These are phyloP conservation scores for Cryptosporidium meleagridis DNA, from an alignment of 169 alveolate species.

Conservation along the genomic window DNA sequence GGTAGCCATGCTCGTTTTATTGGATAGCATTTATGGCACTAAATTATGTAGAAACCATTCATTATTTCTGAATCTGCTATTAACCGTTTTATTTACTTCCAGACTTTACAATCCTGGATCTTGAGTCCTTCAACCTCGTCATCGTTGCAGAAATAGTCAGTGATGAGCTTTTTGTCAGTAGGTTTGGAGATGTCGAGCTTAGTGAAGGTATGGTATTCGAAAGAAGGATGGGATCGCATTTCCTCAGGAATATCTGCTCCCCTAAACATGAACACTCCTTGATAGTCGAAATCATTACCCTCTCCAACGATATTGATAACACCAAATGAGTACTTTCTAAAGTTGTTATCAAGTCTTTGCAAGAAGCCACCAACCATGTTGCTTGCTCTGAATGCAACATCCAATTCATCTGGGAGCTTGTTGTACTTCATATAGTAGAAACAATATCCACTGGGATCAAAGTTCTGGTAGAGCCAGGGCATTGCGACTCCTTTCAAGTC, in stretches of 20 bases:
- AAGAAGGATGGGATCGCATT: constrained; percentile 95
- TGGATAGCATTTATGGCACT: not conserved
- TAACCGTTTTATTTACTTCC: constrained; percentile 82
- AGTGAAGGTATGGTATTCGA: constrained; percentile 90
- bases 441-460: constrained; percentile 91
- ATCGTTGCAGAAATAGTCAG: constrained; percentile 93
- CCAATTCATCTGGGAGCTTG: constrained; percentile 94
- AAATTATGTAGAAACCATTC: not conserved
- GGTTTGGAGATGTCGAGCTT: constrained; percentile 86
- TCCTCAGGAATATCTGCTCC: constrained; percentile 92
- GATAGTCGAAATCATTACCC: constrained; percentile 90
- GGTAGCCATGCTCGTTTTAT: not conserved
- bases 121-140: constrained; percentile 88
- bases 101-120: constrained; percentile 86
- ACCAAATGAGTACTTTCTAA: constrained; percentile 94
- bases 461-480: constrained; percentile 89
- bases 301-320: constrained; percentile 94
- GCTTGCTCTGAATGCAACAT: constrained; percentile 87
- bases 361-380: constrained; percentile 95
- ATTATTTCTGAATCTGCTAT: not conserved
- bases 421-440: constrained; percentile 93
- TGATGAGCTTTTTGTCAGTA: constrained; percentile 87
- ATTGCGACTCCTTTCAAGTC: constrained; percentile 88
- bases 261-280: constrained; percentile 96
- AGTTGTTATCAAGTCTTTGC: constrained; percentile 91